These are phyloP conservation scores for Septoria linicola DNA, from an alignment of 2,329 filamentous ascomycete genomes.

Conservation along the genomic window DNA sequence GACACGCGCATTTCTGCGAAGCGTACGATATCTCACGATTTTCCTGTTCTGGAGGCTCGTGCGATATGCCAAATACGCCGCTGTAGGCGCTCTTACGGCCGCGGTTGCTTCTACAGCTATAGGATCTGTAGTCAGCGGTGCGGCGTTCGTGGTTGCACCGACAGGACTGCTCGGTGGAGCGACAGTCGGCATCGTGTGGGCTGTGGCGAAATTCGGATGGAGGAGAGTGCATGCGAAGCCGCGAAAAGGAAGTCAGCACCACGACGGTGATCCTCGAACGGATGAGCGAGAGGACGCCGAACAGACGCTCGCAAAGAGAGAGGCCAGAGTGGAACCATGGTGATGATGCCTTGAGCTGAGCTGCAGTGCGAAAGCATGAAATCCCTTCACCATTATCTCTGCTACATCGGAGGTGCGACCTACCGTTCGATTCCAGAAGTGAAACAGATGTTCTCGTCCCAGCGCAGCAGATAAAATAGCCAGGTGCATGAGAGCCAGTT, in stretches of 20 bases:
- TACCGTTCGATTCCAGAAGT: no score
- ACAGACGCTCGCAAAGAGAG: neutral
- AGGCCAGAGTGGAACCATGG: slow-evolving; percentile 8
- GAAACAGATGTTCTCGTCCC: no score
- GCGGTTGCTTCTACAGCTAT: slow-evolving; percentile 41
- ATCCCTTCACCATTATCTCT: no score
- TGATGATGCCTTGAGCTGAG: no score
- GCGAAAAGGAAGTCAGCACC: slow-evolving; percentile 28
- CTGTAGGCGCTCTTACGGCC: slow-evolving; percentile 37
- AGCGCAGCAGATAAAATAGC: no score
- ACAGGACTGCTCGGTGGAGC: slow-evolving; percentile 39
- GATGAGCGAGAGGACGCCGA: slow-evolving; percentile 28
- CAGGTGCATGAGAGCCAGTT: no score
- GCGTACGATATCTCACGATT: slow-evolving; percentile 40
- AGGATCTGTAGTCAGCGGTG: slow-evolving; percentile 40
- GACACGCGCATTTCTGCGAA: slow-evolving; percentile 42
- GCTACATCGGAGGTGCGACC: no score
- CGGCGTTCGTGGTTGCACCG: slow-evolving; percentile 45
- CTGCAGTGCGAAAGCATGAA: no score
- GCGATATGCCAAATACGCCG: slow-evolving; percentile 46
- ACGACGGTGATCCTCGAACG: slow-evolving; percentile 27
- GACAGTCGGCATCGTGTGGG: slow-evolving; percentile 43
- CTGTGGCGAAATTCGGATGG: slow-evolving; percentile 40
- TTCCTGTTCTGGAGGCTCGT: slow-evolving; percentile 47
- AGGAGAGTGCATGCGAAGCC: slow-evolving; percentile 37